A percentile compares a stretch with the other conserved stretches of the same genome.
phyloP scores from a whole-genome alignment of 2,329 filamentous ascomycete genomes.

The Thermoascus crustaceus region DNA sequence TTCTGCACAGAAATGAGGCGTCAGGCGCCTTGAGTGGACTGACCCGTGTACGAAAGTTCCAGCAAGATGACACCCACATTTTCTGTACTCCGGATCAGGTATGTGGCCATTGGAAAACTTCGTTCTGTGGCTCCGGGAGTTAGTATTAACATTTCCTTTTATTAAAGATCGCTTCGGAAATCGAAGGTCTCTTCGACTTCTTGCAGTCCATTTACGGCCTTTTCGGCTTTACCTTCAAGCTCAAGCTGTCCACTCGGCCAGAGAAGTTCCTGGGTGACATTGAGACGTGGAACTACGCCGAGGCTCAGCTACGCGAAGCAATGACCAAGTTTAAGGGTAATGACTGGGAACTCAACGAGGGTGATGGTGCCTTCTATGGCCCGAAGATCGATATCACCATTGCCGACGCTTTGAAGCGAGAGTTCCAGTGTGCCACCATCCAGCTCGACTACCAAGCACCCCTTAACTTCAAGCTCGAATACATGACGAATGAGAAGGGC shows the following conservation, averaged over 20 bases:
- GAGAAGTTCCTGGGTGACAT: constrained; percentile 85
- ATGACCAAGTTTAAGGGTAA: constrained; percentile 68
- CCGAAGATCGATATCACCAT: constrained; percentile 98
- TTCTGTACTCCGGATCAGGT: constrained; percentile 80
- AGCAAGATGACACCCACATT: constrained; percentile 94
- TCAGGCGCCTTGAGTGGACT: constrained; percentile 85
- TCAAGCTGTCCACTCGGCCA: constrained; percentile 84
- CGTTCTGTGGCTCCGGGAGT: background rate
- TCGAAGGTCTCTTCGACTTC: constrained; percentile 81
- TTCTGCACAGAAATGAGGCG: constrained; percentile 89
- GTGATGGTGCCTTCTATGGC: constrained; percentile 95
- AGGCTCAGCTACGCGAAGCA: constrained; percentile 68
- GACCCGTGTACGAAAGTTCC: constrained; percentile 86
- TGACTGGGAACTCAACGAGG: constrained; percentile 84
- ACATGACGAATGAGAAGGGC: constrained; percentile 61
- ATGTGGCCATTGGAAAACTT: constrained; percentile 5
- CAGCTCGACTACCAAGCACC: constrained; percentile 86
- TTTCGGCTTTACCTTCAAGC: constrained; percentile 82
- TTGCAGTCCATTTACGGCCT: constrained; percentile 70
- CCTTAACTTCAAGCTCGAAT: constrained; percentile 79
- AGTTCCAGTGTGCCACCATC: constrained; percentile 86
- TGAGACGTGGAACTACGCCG: constrained; percentile 82
- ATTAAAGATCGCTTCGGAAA: constrained; percentile 56
- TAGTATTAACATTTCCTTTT: constrained; percentile 2
- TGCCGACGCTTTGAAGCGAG: constrained; percentile 73